Conservation (phyloP, 495 filamentous ascomycete genomes). For the Parathielavia appendiculata region DNA sequence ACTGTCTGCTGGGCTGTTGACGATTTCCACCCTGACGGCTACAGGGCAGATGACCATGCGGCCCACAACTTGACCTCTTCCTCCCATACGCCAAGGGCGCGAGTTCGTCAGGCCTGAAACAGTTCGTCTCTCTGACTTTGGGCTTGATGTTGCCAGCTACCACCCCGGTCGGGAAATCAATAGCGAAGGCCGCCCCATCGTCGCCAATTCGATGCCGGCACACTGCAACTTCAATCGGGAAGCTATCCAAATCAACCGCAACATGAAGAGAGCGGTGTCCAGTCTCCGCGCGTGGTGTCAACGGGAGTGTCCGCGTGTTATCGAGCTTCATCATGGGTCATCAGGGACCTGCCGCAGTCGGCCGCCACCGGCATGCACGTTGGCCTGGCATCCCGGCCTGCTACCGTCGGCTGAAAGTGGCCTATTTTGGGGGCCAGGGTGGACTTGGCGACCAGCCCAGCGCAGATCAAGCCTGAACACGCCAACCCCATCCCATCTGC, state of each 20-base stretch:
- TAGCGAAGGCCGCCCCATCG: too few species aligned
- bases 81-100: not conserved
- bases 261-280: not conserved
- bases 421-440: conserved; percentile 1
- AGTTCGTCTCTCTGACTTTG: not conserved
- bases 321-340: not conserved
- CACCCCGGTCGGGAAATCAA: not conserved
- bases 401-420: not conserved
- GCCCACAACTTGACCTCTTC: not conserved
- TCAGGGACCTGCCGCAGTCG: not conserved
- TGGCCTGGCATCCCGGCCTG: not conserved
- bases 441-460: not conserved
- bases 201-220: too few species aligned
- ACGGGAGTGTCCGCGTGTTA: not conserved
- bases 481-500: not conserved
- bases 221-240: not conserved
- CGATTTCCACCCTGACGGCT: not conserved
- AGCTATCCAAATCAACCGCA: not conserved
- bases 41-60: conserved; percentile 5
- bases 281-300: not conserved
- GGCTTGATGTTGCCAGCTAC: not conserved
- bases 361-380: not conserved
- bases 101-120: not conserved
- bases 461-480: not conserved
- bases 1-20: conserved; percentile 13